A percentile compares a stretch with the other conserved stretches of the same genome.
phyloP scores from a whole-genome alignment of 2,329 filamentous ascomycete genomes.

The Botrytis fragariae region DNA sequence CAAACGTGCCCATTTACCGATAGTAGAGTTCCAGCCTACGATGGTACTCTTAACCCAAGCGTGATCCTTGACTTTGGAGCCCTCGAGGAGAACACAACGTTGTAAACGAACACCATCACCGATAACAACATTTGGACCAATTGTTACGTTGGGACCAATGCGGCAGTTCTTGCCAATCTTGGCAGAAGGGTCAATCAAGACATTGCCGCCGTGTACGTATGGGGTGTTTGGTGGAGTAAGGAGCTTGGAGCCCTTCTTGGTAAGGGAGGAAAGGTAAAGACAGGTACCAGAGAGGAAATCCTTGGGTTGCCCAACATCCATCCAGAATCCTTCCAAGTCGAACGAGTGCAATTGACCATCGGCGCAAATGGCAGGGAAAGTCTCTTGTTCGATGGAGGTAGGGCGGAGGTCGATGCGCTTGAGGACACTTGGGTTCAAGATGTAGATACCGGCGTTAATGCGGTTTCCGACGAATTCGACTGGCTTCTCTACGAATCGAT shows the following conservation, averaged over 20 bases:
- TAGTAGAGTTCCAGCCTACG: constrained; percentile 95
- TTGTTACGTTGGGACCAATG: constrained; percentile 95
- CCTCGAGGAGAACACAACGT: constrained; percentile 83
- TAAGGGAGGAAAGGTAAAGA: constrained; percentile 88
- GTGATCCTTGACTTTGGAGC: constrained; percentile 96
- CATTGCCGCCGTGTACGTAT: constrained; percentile 89
- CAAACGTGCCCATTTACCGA: constrained; percentile 91
- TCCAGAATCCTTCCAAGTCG: constrained; percentile 97
- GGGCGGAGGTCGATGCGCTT: constrained; percentile 91
- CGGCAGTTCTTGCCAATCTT: constrained; percentile 99
- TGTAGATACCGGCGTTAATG: constrained; percentile 98
- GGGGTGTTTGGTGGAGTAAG: constrained; percentile 71
- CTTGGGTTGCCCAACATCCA: constrained; percentile 98
- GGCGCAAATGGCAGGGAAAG: constrained; percentile 88
- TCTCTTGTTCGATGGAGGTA: constrained; percentile 98
- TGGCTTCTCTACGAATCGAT: constrained; percentile 99
- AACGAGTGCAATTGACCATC: constrained; percentile 93
- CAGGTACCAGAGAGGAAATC: constrained; percentile 96
- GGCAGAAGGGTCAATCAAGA: constrained; percentile 87
- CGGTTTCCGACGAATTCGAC: constrained; percentile 98
- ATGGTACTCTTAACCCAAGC: constrained; percentile 99
- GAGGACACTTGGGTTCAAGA: constrained; percentile 89
- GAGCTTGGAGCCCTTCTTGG: constrained; percentile 84
- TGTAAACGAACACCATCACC: constrained; percentile 93
- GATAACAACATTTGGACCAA: constrained; percentile 87